Evolutionary conservation across 306 rosid species (phyloP), one percentile per base, ranked within the genome.

Genomic region (Parietaria judaica): DNA sequence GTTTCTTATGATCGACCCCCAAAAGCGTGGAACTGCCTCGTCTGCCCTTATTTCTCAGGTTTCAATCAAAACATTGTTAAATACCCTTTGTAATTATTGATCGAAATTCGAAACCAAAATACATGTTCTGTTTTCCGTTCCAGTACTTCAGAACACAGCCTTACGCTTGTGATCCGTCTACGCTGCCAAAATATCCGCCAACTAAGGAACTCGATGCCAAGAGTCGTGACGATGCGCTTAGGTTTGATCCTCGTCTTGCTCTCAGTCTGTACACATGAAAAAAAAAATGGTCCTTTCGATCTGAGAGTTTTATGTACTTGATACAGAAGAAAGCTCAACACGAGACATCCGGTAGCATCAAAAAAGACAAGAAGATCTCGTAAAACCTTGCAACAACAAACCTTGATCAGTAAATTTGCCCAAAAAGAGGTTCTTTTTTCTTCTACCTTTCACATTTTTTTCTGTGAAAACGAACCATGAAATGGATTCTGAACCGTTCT

Each of bases 201-300:
- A 82, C 84, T 78, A 94, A 94, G 74, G 99, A 94, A 81, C 84
- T 94, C 69, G 99, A 94, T 81, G 97, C 95, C 41, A 94, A 88
- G 68, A 48, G 0, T 54, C 80, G 74, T 5, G 94, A 89, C 23
- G 94, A 86, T 6, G 67, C 69, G n/a, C 70, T 75, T 49, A 79
- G 85, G 99, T 94, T 68, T 7, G 60, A 60, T 37, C 51, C 14
- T 36, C 9, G 54, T 61, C 17, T 59, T 16, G 3, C 5, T 23
- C 14, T 23, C 14, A 35, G 57, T 13, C 9, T 7, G 10, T 53
- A 11, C 56, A 52, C 31, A 23, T 23, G 31, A 23, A 23, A 2
- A 23, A 23, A 23, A 23, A 23, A 23, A 49, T 11, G 53, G 45
- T n/a, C 8, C 43, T 14, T 39, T 59, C 16, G 36, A 8, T 16